A percentile compares a stretch with the other conserved stretches of the same genome.
Conservation (phyloP, 2,329 filamentous ascomycete genomes). For the Fusarium sp. region DNA sequence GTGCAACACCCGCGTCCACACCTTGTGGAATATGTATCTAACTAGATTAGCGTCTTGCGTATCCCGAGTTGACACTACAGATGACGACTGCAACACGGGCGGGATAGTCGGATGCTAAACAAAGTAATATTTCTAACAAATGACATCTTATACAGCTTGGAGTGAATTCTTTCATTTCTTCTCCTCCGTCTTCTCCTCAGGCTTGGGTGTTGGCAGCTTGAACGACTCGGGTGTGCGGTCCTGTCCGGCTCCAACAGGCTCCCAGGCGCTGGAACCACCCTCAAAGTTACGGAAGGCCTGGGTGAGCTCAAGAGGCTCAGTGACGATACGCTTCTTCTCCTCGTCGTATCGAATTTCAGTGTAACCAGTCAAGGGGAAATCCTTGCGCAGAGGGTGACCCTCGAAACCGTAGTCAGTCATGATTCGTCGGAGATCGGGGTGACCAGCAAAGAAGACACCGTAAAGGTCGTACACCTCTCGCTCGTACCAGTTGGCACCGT, state of each 20-base stretch:
- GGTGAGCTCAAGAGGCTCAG: conserved; percentile 96
- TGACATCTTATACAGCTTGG: conserved; percentile 49
- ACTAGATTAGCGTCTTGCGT: conserved; percentile 9
- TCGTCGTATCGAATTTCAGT: conserved; percentile 98
- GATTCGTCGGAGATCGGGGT: conserved; percentile 95
- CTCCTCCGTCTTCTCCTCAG: conserved; percentile 88
- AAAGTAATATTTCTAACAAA: conserved; percentile 49
- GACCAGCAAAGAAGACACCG: conserved; percentile 94
- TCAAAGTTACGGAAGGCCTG: conserved; percentile 99
- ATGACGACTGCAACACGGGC: conserved; percentile 18
- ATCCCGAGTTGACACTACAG: conserved; percentile 19
- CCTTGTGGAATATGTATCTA: conserved; percentile 15
- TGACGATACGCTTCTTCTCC: conserved; percentile 99
- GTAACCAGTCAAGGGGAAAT: conserved; percentile 97
- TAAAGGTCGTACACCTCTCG: conserved; percentile 98
- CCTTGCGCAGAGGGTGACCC: conserved; percentile 95
- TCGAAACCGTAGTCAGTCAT: conserved; percentile 99
- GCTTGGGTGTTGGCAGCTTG: conserved; percentile 95
- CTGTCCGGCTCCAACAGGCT: conserved; percentile 73
- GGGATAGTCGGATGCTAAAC: conserved; percentile 36
- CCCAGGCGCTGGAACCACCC: conserved; percentile 80
- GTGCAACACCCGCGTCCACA: conserved; percentile 13
- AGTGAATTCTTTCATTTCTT: conserved; percentile 77
- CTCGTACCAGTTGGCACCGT: conserved; percentile 99
- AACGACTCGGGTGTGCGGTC: conserved; percentile 87